Percentiles rank a stretch among this genome's conserved stretches.
phyloP scores from a whole-genome alignment of 352 stramenopile genomes.

The Globisporangium carolinianum region DNA sequence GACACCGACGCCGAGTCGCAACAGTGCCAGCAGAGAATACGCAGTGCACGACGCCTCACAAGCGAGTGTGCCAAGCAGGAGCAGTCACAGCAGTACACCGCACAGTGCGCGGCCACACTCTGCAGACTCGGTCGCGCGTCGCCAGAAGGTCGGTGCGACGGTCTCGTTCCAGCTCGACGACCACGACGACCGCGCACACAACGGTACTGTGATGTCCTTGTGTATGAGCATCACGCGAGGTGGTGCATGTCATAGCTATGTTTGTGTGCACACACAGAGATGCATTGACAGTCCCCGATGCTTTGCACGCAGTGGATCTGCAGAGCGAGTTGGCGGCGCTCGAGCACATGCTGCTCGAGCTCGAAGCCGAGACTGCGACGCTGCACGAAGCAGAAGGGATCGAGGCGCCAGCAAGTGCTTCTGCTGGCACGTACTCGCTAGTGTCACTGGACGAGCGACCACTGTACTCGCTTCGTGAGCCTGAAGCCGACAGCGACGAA shows the following conservation, averaged over 20 bases:
- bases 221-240: background rate
- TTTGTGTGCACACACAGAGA: background rate
- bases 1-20: background rate
- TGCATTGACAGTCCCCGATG: no score
- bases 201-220: constrained; percentile 1
- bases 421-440: no score
- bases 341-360: constrained; percentile 30
- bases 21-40: background rate
- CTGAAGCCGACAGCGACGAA: background rate
- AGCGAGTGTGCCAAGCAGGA: constrained; percentile 5
- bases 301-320: constrained; percentile 9
- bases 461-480: no score
- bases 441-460: no score
- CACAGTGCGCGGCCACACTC: constrained; percentile 7
- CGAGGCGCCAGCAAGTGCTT: background rate
- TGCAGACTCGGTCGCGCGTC: constrained; percentile 5
- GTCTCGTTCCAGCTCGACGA: constrained; percentile 27
- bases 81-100: constrained; percentile 10
- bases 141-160: constrained; percentile 14
- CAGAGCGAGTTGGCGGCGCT: constrained; percentile 30
- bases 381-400: background rate
- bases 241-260: background rate
- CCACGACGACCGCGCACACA: constrained; percentile 2
- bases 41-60: background rate
- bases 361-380: constrained; percentile 30